A percentile compares a stretch with the other conserved stretches of the same genome.
phyloP scores from a whole-genome alignment of 768 basidiomycete genomes.

The Podaxis carcinomalis region DNA sequence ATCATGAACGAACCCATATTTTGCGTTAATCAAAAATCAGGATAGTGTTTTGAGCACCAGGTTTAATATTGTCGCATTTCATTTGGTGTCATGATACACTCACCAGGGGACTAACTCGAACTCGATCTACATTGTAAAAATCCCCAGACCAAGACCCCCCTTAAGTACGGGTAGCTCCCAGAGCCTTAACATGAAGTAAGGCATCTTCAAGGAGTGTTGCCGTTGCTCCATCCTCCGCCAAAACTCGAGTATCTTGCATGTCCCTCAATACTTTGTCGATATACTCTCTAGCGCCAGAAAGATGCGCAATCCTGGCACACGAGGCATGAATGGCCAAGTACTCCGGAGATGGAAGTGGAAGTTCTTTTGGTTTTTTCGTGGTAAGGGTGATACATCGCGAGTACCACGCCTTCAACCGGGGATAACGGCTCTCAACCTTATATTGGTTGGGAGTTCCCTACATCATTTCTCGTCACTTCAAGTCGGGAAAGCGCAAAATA shows the following conservation, averaged over 20 bases:
- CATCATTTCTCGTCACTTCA: background rate
- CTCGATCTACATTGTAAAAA: too few species aligned
- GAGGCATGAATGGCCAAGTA: background rate
- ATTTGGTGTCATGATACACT: background rate
- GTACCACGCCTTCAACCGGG: background rate
- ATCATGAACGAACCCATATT: background rate
- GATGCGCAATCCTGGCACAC: background rate
- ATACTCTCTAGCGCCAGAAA: background rate
- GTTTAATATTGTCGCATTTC: background rate
- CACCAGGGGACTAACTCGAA: too few species aligned
- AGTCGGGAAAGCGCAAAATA: background rate
- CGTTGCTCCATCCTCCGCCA: background rate
- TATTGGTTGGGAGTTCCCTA: background rate
- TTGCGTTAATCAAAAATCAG: background rate
- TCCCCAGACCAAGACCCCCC: too few species aligned
- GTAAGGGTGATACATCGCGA: background rate
- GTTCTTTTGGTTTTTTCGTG: background rate
- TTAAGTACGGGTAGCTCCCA: too few species aligned
- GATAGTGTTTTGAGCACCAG: background rate
- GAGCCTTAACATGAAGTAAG: too few species aligned
- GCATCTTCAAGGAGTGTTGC: background rate
- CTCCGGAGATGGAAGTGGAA: background rate
- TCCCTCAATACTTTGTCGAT: background rate
- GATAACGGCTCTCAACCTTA: background rate
- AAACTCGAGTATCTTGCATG: background rate